Percentiles rank a stretch among this genome's conserved stretches.
phyloP scores from a whole-genome alignment of 768 basidiomycete genomes.

The Coprinopsis sp. region DNA sequence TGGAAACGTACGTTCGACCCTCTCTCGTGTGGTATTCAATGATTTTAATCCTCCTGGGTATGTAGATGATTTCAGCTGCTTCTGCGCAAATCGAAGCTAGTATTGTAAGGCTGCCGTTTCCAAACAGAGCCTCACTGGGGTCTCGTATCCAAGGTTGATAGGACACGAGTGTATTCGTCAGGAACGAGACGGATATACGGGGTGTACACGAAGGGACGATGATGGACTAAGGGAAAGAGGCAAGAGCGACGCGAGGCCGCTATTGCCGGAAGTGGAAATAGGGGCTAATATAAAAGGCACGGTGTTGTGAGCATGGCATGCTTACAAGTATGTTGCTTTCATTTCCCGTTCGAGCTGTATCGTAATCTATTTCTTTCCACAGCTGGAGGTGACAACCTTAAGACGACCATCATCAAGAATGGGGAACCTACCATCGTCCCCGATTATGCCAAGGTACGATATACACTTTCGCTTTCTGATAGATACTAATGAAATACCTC shows the following conservation, averaged over 20 bases:
- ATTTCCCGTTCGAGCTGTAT: background rate
- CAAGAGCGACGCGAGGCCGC: too few relatives aligned
- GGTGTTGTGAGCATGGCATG: too few relatives aligned
- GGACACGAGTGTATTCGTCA: too few relatives aligned
- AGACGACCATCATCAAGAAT: constrained; percentile 43
- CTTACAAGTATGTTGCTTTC: too few relatives aligned
- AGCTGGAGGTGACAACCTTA: constrained; percentile 60
- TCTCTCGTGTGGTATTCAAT: background rate
- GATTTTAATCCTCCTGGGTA: background rate
- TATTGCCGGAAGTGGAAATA: too few relatives aligned
- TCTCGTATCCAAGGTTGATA: too few relatives aligned
- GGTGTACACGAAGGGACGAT: too few relatives aligned
- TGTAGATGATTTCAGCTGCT: constrained; percentile 60
- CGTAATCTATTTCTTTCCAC: constrained; percentile 1
- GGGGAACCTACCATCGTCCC: constrained; percentile 42
- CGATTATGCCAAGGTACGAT: constrained; percentile 55
- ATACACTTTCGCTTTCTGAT: constrained; percentile 14
- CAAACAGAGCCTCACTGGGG: too few relatives aligned
- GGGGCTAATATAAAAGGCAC: too few relatives aligned
- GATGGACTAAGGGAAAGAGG: too few relatives aligned
- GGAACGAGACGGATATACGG: too few relatives aligned
- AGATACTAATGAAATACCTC: background rate
- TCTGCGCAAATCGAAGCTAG: constrained; percentile 79
- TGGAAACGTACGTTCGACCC: constrained; percentile 57
- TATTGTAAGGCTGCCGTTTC: too few relatives aligned